A percentile compares a stretch with the other conserved stretches of the same genome.
These are phyloP conservation scores for Sedum album DNA, from an alignment of 164 flowering plant species.

Conservation along the genomic window DNA sequence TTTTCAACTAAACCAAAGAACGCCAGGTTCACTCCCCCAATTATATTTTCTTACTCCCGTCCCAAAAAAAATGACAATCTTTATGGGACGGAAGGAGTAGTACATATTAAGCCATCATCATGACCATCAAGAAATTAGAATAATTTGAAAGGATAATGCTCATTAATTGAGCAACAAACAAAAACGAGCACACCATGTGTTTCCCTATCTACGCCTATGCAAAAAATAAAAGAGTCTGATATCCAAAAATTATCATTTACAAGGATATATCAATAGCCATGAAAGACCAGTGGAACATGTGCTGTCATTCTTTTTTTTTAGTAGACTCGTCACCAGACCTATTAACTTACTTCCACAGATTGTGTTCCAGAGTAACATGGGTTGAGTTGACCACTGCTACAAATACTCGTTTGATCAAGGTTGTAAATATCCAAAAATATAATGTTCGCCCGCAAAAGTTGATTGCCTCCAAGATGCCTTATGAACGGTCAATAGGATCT, in stretches of 20 bases:
- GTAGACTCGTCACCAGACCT: not conserved
- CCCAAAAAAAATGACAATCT: too few species aligned
- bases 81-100: too few species aligned
- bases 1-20: too few species aligned
- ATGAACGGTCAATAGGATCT: conserved; percentile 16
- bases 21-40: too few species aligned
- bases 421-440: not conserved
- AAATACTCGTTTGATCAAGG: not conserved
- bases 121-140: too few species aligned
- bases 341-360: too few species aligned
- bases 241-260: not conserved
- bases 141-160: too few species aligned
- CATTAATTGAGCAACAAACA: too few species aligned
- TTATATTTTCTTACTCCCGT: too few species aligned
- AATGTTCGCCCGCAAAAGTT: not conserved
- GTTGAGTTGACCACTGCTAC: not conserved
- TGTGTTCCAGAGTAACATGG: not conserved
- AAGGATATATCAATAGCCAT: not conserved
- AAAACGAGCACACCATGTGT: not conserved
- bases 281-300: not conserved
- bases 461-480: not conserved
- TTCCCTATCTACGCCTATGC: not conserved
- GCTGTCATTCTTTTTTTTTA: not conserved
- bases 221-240: not conserved
- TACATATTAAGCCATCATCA: too few species aligned